Evolutionary conservation across 371 early-diverging fungal genomes (phyloP).

Genomic region (Syncephalastrum monosporum): DNA sequence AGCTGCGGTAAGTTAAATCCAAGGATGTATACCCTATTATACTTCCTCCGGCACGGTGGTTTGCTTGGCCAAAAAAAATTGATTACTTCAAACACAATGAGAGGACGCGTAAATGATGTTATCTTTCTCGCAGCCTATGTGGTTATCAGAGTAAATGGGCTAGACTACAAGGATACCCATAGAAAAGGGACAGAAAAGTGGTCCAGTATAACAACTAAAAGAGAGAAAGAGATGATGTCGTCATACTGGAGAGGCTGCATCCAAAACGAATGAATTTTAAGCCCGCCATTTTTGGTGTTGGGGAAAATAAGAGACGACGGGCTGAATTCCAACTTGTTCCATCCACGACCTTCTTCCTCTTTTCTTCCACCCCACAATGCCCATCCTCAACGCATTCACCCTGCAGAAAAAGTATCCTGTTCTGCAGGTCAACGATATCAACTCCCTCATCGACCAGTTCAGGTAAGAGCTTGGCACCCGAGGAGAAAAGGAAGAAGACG

Average conservation of each 20-base stretch:
- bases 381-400: slow-evolving; percentile 44
- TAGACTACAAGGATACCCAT: background rate
- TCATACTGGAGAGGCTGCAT: background rate
- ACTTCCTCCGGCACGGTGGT: too few relatives aligned
- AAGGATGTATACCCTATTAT: too few relatives aligned
- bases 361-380: slow-evolving; percentile 13
- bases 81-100: background rate
- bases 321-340: too few relatives aligned
- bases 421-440: slow-evolving; percentile 60
- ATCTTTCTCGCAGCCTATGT: too few relatives aligned
- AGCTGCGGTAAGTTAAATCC: too few relatives aligned
- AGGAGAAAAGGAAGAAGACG: background rate
- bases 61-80: background rate
- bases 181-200: background rate
- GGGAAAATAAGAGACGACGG: background rate
- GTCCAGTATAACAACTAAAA: background rate
- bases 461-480: slow-evolving; percentile 32
- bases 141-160: background rate
- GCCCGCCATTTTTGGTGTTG: background rate
- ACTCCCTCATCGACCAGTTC: slow-evolving; percentile 61
- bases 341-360: slow-evolving; percentile 10
- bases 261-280: background rate
- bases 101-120: too few relatives aligned
- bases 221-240: too few relatives aligned
- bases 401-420: slow-evolving; percentile 65